Evolutionary conservation across 2,329 filamentous ascomycete species (phyloP), one percentile per base, ranked within the genome.

Genomic region (Gyromitra esculenta): DNA sequence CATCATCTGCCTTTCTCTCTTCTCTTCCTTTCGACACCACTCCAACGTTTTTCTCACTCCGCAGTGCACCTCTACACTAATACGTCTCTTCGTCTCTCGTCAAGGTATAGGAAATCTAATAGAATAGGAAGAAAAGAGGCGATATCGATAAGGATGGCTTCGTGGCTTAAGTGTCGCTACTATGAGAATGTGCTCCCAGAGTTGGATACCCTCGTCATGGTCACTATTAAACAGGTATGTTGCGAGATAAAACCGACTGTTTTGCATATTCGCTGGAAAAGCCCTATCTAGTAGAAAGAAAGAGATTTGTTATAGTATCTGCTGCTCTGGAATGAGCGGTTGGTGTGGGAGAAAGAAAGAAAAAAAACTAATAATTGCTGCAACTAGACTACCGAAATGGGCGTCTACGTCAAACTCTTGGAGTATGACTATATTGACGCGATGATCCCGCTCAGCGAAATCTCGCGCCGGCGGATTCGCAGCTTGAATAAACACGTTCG

Each of bases 351-450:
- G 25, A n/a, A n/a, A n/a, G 4, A 31, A 31, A 45, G 2, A 18
- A 5, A 3, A 25, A 18, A 25, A 76, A 59, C 21, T 76, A 60
- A 66, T 50, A 15, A 25, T 18, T 41, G 11, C 35, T 39, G 11
- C 37, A 2, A 50, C 59, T 81, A 96, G 92, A 98, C 98, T 83
- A 95, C 95, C 84, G 96, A 99, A 86, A 98, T 99, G 96, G 96
- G 96, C 85, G 96, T 96, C 82, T 99, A 99, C 85, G 96, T 99
- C 83, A 99, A 99, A 87, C 91, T 99, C 73, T 91, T 99, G 81
- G 96, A 99, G 87, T 99, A 99, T 86, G 95, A 98, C 86, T 97
- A 98, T 86, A 99, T 99, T 82, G 96, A 99, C 84, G 96, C 96
- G 89, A 99, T 99, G 96, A 99, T 99, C 82, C 87, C 98, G 80